Percentiles rank a stretch among this genome's conserved stretches.
phyloP scores from a whole-genome alignment of 1,139 yeast species.

The Chernovozyma sophiae-reginae region DNA sequence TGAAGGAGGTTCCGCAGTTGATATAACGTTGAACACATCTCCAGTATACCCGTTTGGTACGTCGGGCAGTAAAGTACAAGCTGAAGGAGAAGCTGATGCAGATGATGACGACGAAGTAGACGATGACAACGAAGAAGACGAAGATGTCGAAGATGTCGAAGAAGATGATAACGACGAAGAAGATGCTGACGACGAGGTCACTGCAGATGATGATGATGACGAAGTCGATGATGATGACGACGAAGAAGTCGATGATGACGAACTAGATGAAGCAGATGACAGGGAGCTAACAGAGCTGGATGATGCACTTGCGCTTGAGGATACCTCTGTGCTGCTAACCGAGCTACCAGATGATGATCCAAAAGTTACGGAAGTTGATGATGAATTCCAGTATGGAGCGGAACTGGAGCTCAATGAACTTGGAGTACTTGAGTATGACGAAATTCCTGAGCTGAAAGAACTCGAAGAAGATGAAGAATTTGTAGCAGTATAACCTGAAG shows the following conservation, averaged over 20 bases:
- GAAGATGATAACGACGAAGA: neutral
- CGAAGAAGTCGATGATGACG: slow-evolving; percentile 1
- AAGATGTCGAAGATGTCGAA: neutral
- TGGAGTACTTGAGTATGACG: neutral
- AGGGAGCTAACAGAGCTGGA: neutral
- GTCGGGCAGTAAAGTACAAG: slow-evolving; percentile 31
- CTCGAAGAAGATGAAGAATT: neutral
- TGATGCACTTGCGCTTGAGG: neutral
- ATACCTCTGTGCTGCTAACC: neutral
- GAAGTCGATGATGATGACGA: neutral
- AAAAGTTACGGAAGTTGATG: neutral
- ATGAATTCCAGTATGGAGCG: neutral
- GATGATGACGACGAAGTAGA: neutral
- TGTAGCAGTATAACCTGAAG: too few relatives aligned
- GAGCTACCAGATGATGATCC: neutral
- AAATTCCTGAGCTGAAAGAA: neutral
- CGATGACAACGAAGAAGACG: neutral
- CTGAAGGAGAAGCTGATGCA: neutral
- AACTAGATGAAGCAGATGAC: neutral
- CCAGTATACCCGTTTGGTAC: slow-evolving; percentile 37
- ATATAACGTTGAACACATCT: slow-evolving; percentile 48
- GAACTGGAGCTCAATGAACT: neutral
- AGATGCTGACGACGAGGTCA: neutral
- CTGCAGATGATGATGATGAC: neutral
- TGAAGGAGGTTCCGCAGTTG: slow-evolving; percentile 44